Base-by-base conservation (phyloP, 139 green algal species). In the Chlorella sp. region DNA sequence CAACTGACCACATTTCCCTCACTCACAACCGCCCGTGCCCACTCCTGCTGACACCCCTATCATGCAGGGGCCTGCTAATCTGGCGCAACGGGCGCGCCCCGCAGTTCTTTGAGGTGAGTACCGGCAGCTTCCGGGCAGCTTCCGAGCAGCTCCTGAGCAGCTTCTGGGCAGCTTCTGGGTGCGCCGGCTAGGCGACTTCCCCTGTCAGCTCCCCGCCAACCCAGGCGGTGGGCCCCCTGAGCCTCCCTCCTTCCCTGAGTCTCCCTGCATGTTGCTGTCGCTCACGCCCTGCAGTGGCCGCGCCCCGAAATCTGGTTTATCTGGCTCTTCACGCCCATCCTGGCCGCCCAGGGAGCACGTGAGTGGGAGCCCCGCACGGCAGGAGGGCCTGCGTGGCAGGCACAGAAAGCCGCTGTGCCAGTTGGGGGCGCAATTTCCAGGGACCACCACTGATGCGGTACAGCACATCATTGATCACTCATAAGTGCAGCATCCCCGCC, bases 321-420 rank as follows among this genome's bases (percentile, higher is more conserved):
- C 64, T 88, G 68, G 68, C 80, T 68, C 73, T 15, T 88, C 24
- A 68, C 80, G 68, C 84, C 84, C 68, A 88, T 88, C 39, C 19
- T 88, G 64, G 84, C 84, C 30, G 84, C 84, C 14, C 75, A 81
- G 34, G 75, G 75, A 53, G 75, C 75, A 30, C 36, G 75, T 81
- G 75, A 81, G 75, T 71, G 64, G 48, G 48, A 5, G 48, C 48
- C n/a, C 48, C 19, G 68, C 68, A 4, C 36, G 68, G 68, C 68
- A 14, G 32, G 68, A 7, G 22, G 68, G 22, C 24, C 34, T 14
- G 68, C 1, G 9, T 34, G 68, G 68, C n/a, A n/a, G n/a, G n/a
- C n/a, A n/a, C n/a, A n/a, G n/a, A n/a, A n/a, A n/a, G n/a, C n/a
- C n/a, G n/a, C n/a, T n/a, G n/a, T n/a, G n/a, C n/a, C n/a, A n/a